A percentile compares a stretch with the other conserved stretches of the same genome.
phyloP scores from a whole-genome alignment of 495 filamentous ascomycete genomes.

The Sphaerosporella brunnea region DNA sequence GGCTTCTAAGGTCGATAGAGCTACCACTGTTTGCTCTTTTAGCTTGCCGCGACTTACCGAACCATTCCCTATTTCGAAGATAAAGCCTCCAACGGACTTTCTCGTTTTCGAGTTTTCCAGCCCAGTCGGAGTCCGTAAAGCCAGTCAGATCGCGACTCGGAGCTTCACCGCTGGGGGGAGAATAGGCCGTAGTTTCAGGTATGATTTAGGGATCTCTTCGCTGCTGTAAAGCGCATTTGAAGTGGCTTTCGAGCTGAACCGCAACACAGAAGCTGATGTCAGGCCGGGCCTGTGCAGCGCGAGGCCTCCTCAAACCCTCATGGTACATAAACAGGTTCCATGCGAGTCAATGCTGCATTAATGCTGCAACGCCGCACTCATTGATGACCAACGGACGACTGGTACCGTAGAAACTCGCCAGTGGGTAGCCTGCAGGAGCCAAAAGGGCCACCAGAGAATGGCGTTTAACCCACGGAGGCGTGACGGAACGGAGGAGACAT shows the following conservation, averaged over 20 bases:
- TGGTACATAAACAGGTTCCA: too few species aligned
- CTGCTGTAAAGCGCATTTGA: constrained; percentile 4
- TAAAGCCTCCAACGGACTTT: background rate
- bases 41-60: background rate
- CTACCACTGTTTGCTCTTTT: background rate
- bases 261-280: constrained; percentile 7
- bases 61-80: background rate
- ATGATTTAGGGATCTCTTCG: constrained; percentile 11
- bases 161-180: background rate
- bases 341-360: too few species aligned
- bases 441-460: too few species aligned
- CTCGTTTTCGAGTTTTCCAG: background rate
- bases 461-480: too few species aligned
- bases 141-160: background rate
- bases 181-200: background rate
- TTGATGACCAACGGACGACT: too few species aligned
- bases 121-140: constrained; percentile 7
- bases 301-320: too few species aligned
- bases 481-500: too few species aligned
- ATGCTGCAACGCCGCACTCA: too few species aligned
- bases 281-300: too few species aligned
- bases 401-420: too few species aligned
- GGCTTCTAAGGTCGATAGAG: constrained; percentile 5
- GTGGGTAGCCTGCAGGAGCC: too few species aligned
- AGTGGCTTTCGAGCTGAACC: background rate